These are phyloP conservation scores for Neonectria neomacrospora DNA, from an alignment of 2,329 filamentous ascomycete genomes.

Conservation along the genomic window DNA sequence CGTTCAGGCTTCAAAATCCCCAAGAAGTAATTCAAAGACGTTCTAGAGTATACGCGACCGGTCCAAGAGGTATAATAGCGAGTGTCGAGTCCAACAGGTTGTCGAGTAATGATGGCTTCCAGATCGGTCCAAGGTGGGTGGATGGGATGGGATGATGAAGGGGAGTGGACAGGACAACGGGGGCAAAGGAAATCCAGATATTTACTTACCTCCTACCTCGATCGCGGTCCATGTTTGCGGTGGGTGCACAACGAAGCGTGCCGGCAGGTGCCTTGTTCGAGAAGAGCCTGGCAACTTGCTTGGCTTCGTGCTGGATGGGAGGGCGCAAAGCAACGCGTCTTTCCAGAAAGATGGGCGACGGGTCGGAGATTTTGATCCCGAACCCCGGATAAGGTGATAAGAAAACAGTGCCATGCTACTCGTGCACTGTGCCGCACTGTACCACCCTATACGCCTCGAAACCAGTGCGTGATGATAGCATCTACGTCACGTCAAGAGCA, in stretches of 20 bases:
- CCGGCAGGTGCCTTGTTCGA: conserved; percentile 25
- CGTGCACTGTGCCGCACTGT: not conserved
- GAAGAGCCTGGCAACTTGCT: conserved; percentile 5
- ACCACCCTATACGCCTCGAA: not conserved
- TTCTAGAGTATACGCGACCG: conserved; percentile 11
- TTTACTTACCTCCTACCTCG: conserved; percentile 52
- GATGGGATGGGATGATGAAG: conserved; percentile 22
- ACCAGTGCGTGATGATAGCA: not conserved
- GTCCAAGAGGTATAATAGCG: not conserved
- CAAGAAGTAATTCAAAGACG: not conserved
- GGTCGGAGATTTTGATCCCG: conserved; percentile 41
- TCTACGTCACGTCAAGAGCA: not conserved
- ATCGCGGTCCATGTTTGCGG: conserved; percentile 51
- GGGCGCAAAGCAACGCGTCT: conserved; percentile 39
- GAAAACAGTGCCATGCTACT: conserved; percentile 14
- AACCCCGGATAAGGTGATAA: conserved; percentile 39
- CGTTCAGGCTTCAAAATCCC: not conserved
- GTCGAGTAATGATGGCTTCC: conserved; percentile 17
- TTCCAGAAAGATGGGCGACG: conserved; percentile 21
- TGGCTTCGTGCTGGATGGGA: conserved; percentile 20
- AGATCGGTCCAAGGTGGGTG: conserved; percentile 21
- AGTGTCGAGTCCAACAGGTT: conserved; percentile 3
- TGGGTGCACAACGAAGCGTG: conserved; percentile 13
- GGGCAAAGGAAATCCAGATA: conserved; percentile 21
- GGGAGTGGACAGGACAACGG: conserved; percentile 10